Evolutionary conservation across 352 stramenopile species (phyloP).

Genomic region (Phytophthora cryptogea): DNA sequence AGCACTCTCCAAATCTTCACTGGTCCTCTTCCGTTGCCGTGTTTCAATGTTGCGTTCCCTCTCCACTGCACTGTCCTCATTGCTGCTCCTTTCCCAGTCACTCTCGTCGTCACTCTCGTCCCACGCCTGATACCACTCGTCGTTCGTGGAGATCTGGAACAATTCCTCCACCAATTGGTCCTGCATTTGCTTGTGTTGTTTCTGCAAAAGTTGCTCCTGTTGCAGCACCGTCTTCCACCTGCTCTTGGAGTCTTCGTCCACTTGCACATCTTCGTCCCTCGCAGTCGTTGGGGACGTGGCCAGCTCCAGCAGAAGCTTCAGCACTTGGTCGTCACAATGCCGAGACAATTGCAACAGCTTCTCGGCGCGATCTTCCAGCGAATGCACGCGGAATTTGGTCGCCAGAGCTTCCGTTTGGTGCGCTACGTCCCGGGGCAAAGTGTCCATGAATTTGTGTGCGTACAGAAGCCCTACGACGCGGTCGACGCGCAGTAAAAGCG

Average conservation of each 20-base stretch:
- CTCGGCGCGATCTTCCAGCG: constrained; percentile 43
- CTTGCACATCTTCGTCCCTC: constrained; percentile 36
- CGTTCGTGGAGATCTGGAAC: constrained; percentile 63
- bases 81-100: constrained; percentile 30
- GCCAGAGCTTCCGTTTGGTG: constrained; percentile 44
- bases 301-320: constrained; percentile 70
- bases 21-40: constrained; percentile 20
- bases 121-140: constrained; percentile 74
- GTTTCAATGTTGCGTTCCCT: neutral
- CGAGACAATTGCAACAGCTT: constrained; percentile 40
- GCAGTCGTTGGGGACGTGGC: constrained; percentile 49
- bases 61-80: constrained; percentile 7
- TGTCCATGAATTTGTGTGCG: constrained; percentile 53
- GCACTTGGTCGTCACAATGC: constrained; percentile 45
- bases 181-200: constrained; percentile 25
- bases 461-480: constrained; percentile 57
- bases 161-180: constrained; percentile 56
- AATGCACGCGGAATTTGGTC: constrained; percentile 63
- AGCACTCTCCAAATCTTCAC: constrained; percentile 14
- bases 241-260: constrained; percentile 29
- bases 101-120: constrained; percentile 51
- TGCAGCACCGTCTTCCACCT: constrained; percentile 26
- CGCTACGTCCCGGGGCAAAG: constrained; percentile 50
- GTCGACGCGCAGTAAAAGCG: constrained; percentile 45
- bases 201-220: constrained; percentile 23